phyloP scores from a whole-genome alignment of 805 yeast species.

The Lipomyces chichibuensis region DNA sequence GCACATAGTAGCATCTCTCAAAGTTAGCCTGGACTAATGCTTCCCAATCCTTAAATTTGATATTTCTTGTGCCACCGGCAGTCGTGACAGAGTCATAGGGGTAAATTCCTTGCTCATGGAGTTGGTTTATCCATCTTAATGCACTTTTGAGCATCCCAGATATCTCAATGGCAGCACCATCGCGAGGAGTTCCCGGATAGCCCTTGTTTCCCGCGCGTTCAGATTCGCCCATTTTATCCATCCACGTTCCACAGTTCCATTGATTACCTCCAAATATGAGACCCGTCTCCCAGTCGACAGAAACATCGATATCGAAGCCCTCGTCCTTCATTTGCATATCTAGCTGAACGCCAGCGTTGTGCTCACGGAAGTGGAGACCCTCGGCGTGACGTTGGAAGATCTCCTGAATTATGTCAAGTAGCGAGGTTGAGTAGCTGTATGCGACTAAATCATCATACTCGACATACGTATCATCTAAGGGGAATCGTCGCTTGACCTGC shows the following conservation, averaged over 20 bases:
- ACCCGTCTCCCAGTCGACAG: conserved; percentile 89
- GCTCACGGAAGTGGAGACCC: conserved; percentile 87
- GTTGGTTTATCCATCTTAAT: conserved; percentile 72
- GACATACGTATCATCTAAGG: conserved; percentile 80
- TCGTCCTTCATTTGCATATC: conserved; percentile 92
- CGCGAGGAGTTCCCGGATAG: conserved; percentile 96
- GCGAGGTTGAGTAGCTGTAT: conserved; percentile 67
- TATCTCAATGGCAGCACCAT: conserved; percentile 94
- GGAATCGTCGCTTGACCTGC: conserved; percentile 80
- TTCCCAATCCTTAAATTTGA: conserved; percentile 74
- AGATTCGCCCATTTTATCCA: conserved; percentile 99
- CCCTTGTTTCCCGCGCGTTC: conserved; percentile 80
- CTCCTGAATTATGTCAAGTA: conserved; percentile 80
- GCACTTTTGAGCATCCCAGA: conserved; percentile 85
- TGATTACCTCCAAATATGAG: conserved; percentile 89
- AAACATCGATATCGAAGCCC: conserved; percentile 82
- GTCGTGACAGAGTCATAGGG: conserved; percentile 55
- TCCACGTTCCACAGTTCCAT: conserved; percentile 97
- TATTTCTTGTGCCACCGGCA: conserved; percentile 58
- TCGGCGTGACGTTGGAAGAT: conserved; percentile 83
- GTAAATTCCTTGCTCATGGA: conserved; percentile 60
- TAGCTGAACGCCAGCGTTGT: conserved; percentile 86
- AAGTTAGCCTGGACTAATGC: conserved; percentile 67
- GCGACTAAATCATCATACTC: conserved; percentile 72
- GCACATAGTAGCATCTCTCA: conserved; percentile 78